Evolutionary conservation across 495 filamentous ascomycete genomes (phyloP).

Genomic region (Aspergillus ostianus): DNA sequence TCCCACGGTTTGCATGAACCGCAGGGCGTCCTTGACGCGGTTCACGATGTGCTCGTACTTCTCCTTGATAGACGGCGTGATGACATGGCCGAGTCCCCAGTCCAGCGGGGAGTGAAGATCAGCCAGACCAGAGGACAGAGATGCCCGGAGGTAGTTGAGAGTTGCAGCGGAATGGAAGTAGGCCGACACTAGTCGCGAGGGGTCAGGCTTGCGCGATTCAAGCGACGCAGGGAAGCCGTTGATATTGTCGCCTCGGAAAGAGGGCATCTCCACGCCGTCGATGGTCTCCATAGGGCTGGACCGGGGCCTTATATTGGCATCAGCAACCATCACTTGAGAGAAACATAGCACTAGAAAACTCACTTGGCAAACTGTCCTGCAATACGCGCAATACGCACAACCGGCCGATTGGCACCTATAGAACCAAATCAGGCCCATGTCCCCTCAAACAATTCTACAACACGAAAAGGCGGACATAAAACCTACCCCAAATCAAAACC

Average conservation of each 20-base stretch:
- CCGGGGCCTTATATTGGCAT: constrained; percentile 55
- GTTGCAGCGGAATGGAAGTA: constrained; percentile 96
- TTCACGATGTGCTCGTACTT: constrained; percentile 81
- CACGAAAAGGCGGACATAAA: not conserved
- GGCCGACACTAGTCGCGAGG: constrained; percentile 77
- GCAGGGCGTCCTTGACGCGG: constrained; percentile 84
- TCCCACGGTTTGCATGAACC: constrained; percentile 94
- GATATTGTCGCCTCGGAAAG: constrained; percentile 92
- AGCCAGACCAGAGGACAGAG: constrained; percentile 83
- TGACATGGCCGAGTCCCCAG: constrained; percentile 94
- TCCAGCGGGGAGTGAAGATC: constrained; percentile 91
- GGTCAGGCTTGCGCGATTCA: constrained; percentile 73
- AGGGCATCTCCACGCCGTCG: constrained; percentile 76
- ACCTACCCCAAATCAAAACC: constrained; percentile 79
- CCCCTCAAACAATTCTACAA: constrained; percentile 11
- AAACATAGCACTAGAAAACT: constrained; percentile 1
- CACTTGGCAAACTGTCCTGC: constrained; percentile 93
- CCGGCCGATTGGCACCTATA: constrained; percentile 74
- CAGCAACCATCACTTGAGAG: constrained; percentile 3
- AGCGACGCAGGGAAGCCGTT: constrained; percentile 71
- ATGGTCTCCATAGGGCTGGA: constrained; percentile 83
- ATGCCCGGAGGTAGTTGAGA: constrained; percentile 83
- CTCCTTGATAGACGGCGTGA: constrained; percentile 73
- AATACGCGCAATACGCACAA: constrained; percentile 93
- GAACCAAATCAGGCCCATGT: not conserved